Base-by-base conservation (phyloP, 176 grass and related monocot species). In the Chloris gayana region DNA sequence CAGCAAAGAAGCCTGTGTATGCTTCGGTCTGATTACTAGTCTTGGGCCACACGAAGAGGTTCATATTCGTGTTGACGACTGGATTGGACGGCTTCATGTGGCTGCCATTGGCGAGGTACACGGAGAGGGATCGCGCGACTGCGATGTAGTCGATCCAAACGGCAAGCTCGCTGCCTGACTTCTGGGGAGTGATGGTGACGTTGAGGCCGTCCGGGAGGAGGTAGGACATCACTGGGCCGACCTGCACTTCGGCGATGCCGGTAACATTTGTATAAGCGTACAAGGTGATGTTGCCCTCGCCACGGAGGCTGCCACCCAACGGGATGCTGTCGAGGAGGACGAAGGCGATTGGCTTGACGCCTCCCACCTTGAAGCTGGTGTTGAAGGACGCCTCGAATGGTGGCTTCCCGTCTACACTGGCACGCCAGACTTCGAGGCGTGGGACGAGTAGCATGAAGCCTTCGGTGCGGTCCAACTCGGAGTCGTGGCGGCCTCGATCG, bases 361-460 rank as follows among this genome's bases (percentile, higher is more conserved):
- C 46, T 15, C 9, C 38, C 2, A 69, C 27, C n/a, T 70, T 61
- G 84, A 86, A 86, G 84, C 67, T 86, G 6, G 84, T 86, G 50
- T 80, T 37, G 0, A 37, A 37, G 35, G 35, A 37, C 7, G 35
- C 35, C 35, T 37, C 5, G 35, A 37, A 37, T 6, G 7, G 35
- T 6, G 35, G 35, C 35, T 37, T 37, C 35, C 35, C 35, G 35
- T 37, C 35, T 2, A 0, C 35, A 5, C 3, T 6, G 35, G 35
- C 35, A 37, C 35, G 70, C 84, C 84, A 86, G 49, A 86, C 15
- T 19, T 81, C 17, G 50, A 81, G 0, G 6, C 3, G 35, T 4
- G 6, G 1, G 6, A 38, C 19, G 38, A 75, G 77, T 14, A 80
- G 49, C 0, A 86, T 35, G 51, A 86, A 86, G 35, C 84, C 84